These are phyloP conservation scores for Neofusicoccum laricinum DNA, from an alignment of 2,329 filamentous ascomycete species.

Conservation along the genomic window DNA sequence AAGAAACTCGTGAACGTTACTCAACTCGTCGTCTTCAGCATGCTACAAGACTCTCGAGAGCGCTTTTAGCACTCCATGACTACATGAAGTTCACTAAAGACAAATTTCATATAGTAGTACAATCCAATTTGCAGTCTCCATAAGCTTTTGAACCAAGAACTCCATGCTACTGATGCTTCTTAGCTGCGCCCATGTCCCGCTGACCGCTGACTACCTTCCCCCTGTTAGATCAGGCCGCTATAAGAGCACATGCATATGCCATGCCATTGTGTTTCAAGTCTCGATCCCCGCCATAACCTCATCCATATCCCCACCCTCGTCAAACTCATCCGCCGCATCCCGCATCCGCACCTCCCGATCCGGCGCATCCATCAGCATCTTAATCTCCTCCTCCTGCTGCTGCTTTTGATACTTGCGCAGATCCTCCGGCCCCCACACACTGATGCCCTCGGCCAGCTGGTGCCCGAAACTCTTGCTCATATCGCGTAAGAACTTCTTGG, in stretches of 20 bases:
- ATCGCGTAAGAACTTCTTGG: conserved; percentile 81
- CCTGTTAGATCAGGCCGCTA: too few species aligned
- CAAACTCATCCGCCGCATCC: conserved; percentile 30
- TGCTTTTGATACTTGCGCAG: conserved; percentile 75
- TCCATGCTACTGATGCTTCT: not conserved
- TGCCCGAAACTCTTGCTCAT: conserved; percentile 90
- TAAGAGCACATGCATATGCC: not conserved
- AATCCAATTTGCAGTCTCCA: too few species aligned
- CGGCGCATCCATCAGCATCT: conserved; percentile 55
- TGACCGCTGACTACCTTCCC: not conserved
- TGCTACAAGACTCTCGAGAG: too few species aligned
- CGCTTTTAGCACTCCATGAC: too few species aligned
- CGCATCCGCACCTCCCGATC: conserved; percentile 28
- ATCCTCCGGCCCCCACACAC: conserved; percentile 83
- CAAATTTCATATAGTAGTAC: too few species aligned
- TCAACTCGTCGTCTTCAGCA: too few species aligned
- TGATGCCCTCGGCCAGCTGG: conserved; percentile 85
- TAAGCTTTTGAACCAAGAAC: not conserved
- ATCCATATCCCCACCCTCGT: conserved; percentile 34
- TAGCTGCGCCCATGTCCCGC: too few species aligned
- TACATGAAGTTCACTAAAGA: too few species aligned
- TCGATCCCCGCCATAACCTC: conserved; percentile 35
- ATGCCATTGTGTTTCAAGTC: not conserved
- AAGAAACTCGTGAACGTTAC: too few species aligned
- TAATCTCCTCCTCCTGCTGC: conserved; percentile 65